Evolutionary conservation across 2,329 filamentous ascomycete species (phyloP).

Genomic region (Microdochium paspali): DNA sequence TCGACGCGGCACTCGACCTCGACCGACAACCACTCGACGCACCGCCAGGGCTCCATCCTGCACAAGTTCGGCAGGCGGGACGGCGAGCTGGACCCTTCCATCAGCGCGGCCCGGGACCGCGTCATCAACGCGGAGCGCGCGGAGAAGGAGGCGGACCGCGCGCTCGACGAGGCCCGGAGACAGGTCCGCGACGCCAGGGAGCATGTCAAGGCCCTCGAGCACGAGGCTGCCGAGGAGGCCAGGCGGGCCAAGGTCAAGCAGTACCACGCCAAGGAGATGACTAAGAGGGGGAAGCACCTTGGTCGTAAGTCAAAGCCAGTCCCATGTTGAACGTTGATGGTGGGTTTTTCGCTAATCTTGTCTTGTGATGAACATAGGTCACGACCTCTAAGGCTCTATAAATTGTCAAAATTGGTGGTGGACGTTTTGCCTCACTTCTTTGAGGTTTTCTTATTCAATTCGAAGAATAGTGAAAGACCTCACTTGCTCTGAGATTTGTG

Average conservation of each 20-base stretch:
- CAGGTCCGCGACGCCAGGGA: constrained; percentile 55
- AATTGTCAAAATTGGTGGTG: no score
- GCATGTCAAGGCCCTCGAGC: constrained; percentile 52
- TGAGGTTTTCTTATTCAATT: no score
- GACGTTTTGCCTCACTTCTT: no score
- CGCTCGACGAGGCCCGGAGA: constrained; percentile 45
- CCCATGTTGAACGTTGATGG: no score
- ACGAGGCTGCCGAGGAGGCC: constrained; percentile 57
- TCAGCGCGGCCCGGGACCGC: constrained; percentile 50
- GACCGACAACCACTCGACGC: constrained; percentile 6
- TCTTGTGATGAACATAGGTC: no score
- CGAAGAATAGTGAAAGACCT: no score
- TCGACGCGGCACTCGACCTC: constrained; percentile 9
- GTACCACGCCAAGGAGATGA: constrained; percentile 53
- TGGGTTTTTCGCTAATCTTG: no score
- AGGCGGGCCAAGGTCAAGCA: constrained; percentile 59
- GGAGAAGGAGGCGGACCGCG: constrained; percentile 56
- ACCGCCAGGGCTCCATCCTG: constrained; percentile 27
- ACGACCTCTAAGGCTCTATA: no score
- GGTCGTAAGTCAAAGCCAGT: constrained; percentile 43
- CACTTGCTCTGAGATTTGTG: no score
- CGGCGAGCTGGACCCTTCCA: constrained; percentile 49
- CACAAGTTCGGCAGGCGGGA: constrained; percentile 32
- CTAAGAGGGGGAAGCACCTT: constrained; percentile 60
- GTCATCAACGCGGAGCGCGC: constrained; percentile 53